A percentile compares a stretch with the other conserved stretches of the same genome.
These are phyloP conservation scores for Cylindrotheca closterium DNA, from an alignment of 108 stramenopile species.

Conservation along the genomic window DNA sequence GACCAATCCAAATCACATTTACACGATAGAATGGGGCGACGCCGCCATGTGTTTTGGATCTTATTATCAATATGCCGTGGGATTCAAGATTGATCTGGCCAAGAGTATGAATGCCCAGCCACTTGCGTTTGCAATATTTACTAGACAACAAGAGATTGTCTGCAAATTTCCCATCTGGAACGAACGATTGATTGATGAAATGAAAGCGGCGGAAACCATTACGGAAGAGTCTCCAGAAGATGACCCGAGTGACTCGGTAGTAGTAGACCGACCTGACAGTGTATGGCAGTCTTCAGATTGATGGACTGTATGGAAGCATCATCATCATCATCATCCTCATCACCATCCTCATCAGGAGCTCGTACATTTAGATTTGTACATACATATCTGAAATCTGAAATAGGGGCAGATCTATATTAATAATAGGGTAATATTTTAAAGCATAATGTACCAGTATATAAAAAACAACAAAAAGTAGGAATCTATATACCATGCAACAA, in stretches of 20 bases:
- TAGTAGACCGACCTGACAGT: too few species aligned
- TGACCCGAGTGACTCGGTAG: too few species aligned
- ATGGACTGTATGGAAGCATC: too few species aligned
- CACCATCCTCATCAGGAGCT: too few species aligned
- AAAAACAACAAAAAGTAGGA: too few species aligned
- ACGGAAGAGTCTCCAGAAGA: too few species aligned
- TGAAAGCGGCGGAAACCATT: background rate
- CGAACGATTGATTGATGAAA: conserved; percentile 11
- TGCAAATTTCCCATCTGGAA: conserved; percentile 16
- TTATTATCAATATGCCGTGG: conserved; percentile 4
- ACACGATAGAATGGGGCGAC: conserved; percentile 18
- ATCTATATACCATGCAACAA: too few species aligned
- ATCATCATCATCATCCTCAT: conserved; percentile 15
- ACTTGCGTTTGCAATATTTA: conserved; percentile 6
- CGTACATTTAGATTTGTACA: too few species aligned
- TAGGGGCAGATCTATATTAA: conserved; percentile 25
- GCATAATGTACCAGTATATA: too few species aligned
- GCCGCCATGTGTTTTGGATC: conserved; percentile 14
- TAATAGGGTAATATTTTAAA: conserved; percentile 23
- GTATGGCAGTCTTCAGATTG: too few species aligned
- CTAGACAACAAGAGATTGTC: background rate
- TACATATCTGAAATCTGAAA: too few species aligned
- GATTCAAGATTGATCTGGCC: conserved; percentile 6
- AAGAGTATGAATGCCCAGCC: conserved; percentile 14
- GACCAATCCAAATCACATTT: conserved; percentile 10